Evolutionary conservation across 768 basidiomycete genomes (phyloP).

Genomic region (Suillus subaureus): DNA sequence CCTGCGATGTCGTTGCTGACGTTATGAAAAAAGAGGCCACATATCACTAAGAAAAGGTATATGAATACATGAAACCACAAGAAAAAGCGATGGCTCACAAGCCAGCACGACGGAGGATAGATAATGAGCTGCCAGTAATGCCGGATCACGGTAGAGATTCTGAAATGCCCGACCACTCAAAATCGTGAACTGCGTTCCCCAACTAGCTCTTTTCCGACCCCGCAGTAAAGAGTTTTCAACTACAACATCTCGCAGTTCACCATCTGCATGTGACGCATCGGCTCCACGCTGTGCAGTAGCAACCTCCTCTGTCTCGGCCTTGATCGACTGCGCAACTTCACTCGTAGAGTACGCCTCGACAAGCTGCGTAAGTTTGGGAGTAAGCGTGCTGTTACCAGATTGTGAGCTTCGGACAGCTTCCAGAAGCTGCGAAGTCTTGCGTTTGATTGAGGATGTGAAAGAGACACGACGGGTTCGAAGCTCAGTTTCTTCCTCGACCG

Average conservation of each 20-base stretch:
- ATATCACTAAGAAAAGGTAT: constrained; percentile 59
- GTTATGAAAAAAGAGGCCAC: constrained; percentile 91
- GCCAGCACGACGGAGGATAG: constrained; percentile 81
- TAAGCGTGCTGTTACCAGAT: constrained; percentile 31
- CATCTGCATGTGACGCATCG: constrained; percentile 29
- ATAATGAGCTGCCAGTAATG: constrained; percentile 90
- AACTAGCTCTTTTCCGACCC: constrained; percentile 80
- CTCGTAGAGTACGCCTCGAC: constrained; percentile 73
- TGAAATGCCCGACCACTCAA: constrained; percentile 97
- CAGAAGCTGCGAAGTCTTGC: constrained; percentile 74
- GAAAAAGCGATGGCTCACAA: constrained; percentile 48
- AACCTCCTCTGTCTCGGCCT: constrained; percentile 59
- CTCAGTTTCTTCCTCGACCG: constrained; percentile 51
- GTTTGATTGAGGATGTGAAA: constrained; percentile 57
- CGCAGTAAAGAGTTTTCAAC: constrained; percentile 68
- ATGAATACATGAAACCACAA: constrained; percentile 8
- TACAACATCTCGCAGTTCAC: constrained; percentile 64
- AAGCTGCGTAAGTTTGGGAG: constrained; percentile 67
- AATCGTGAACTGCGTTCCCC: constrained; percentile 90
- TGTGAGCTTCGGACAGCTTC: constrained; percentile 50
- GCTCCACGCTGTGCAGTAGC: constrained; percentile 20
- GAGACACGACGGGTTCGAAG: constrained; percentile 48
- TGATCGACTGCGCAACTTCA: constrained; percentile 62
- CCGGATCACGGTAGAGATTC: constrained; percentile 95
- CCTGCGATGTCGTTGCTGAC: constrained; percentile 93